Evolutionary conservation across 2,329 filamentous ascomycete genomes (phyloP), one percentile per base, ranked within the genome.

Genomic region (Rhynchosporium graminicola): DNA sequence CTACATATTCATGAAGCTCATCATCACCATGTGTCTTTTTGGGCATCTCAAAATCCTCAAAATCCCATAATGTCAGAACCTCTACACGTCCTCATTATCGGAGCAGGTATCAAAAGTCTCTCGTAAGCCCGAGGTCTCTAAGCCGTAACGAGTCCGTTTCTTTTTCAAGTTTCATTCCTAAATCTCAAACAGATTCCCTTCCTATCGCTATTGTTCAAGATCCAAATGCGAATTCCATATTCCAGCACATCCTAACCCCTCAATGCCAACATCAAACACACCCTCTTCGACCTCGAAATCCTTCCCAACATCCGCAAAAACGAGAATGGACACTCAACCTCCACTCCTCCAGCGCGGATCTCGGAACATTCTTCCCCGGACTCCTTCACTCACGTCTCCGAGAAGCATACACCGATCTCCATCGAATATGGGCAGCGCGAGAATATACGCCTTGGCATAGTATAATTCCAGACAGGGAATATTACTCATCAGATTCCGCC

Each of bases 111-210:
- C 45, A 76, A 76, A 13, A 76, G 77, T 8, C 74, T 77, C 54
- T 72, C 75, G 2, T 68, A 78, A 20, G 77, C 77, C 3, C 76
- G 78, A 60, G 76, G 76, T 5, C 69, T 78, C 26, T 76, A 75
- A 66, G 76, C 76, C 67, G 74, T 74, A 60, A 36, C 20, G 20
- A 20, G 20, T 20, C 20, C 20, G 20, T n/a, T 20, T 45, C 5
- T 7, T 20, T 20, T 45, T 20, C 15, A 7, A 4, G 4, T 8
- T 43, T 10, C 20, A 20, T 20, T 20, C 20, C 20, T 20, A 20
- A 20, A 20, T 20, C 20, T 20, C 20, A 20, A 20, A 20, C 20
- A 20, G 1, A 20, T 20, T 20, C 20, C 20, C 1, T 20, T 20
- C 20, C 20, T 20, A 20, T 20, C 20, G 20, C 20, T 20, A 20